Conservation (phyloP, 306 rosid species). For the Pyrus bretschneideri region DNA sequence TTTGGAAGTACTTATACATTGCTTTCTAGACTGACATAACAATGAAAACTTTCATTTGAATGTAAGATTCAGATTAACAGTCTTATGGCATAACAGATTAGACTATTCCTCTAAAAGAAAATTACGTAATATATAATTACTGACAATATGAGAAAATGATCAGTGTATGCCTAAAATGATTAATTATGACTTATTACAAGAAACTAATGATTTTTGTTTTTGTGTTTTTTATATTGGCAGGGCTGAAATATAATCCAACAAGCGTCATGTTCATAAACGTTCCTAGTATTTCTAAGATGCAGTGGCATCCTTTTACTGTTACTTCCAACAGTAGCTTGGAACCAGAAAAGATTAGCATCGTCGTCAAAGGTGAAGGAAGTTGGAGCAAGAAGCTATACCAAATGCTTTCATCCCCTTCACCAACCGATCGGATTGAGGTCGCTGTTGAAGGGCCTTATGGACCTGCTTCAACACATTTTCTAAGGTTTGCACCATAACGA, state of each 20-base stretch:
- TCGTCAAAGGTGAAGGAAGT: constrained; percentile 60
- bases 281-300: constrained; percentile 73
- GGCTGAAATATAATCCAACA: constrained; percentile 56
- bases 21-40: too few species aligned
- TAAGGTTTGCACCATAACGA: constrained; percentile 29
- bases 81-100: not conserved
- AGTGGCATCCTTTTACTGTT: constrained; percentile 87
- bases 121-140: not conserved
- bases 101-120: not conserved
- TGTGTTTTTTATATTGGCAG: constrained; percentile 19
- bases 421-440: constrained; percentile 33
- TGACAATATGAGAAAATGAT: too few species aligned
- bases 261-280: constrained; percentile 65
- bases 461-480: constrained; percentile 42
- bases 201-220: not conserved
- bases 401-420: constrained; percentile 44
- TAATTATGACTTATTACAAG: not conserved
- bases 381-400: constrained; percentile 65
- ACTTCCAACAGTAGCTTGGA: constrained; percentile 67
- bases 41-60: too few species aligned
- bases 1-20: not conserved
- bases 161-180: not conserved
- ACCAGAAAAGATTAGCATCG: constrained; percentile 47
- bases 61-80: not conserved
- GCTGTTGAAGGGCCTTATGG: constrained; percentile 81